Conservation (phyloP, 2,329 filamentous ascomycete genomes). For the Ceratocystiopsis sp. region DNA sequence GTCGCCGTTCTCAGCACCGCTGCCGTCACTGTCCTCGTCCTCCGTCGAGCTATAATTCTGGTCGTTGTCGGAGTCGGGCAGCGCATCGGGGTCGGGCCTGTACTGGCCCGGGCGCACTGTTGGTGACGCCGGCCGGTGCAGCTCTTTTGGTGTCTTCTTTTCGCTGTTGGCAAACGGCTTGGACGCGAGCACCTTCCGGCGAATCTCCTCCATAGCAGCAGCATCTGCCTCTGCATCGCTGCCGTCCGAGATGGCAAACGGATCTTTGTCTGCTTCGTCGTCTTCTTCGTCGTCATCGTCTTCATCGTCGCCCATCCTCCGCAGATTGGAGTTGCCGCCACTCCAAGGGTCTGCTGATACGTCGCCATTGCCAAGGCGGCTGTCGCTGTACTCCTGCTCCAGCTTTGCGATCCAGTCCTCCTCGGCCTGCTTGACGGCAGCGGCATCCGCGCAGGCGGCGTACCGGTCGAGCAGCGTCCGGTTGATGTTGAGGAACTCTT, state of each 20-base stretch:
- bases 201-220: slow-evolving; percentile 73
- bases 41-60: slow-evolving; percentile 3
- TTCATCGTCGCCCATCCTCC: slow-evolving; percentile 20
- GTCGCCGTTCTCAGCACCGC: slow-evolving; percentile 20
- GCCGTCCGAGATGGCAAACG: slow-evolving; percentile 62
- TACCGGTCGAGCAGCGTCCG: slow-evolving; percentile 66
- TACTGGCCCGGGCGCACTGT: slow-evolving; percentile 33
- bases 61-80: slow-evolving; percentile 52
- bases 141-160: slow-evolving; percentile 14
- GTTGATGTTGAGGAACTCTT: slow-evolving; percentile 85
- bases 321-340: slow-evolving; percentile 73
- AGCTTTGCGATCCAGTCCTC: slow-evolving; percentile 78
- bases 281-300: slow-evolving; percentile 29
- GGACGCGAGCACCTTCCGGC: slow-evolving; percentile 76
- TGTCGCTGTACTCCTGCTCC: slow-evolving; percentile 77
- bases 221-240: slow-evolving; percentile 40
- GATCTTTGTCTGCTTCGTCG: slow-evolving; percentile 35
- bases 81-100: slow-evolving; percentile 46
- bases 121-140: slow-evolving; percentile 14
- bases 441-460: slow-evolving; percentile 66
- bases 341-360: slow-evolving; percentile 69
- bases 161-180: slow-evolving; percentile 62
- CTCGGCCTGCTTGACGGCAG: slow-evolving; percentile 68
- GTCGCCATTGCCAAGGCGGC: slow-evolving; percentile 42
- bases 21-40: neutral